Base-by-base conservation (phyloP, 805 yeast species). In the Spathaspora gorwiae region DNA sequence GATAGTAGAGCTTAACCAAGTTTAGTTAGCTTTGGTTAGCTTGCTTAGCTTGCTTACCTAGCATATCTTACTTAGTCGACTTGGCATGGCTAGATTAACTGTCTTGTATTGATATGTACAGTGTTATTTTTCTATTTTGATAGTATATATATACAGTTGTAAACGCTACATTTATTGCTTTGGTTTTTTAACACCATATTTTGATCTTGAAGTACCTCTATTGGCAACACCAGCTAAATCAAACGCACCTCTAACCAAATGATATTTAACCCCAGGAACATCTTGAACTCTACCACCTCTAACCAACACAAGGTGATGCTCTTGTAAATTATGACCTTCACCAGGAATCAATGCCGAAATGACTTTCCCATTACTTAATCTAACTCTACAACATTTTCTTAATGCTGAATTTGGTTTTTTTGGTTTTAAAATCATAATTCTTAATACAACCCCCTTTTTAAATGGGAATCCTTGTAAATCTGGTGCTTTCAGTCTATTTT, bases 251-350 rank as follows among this genome's bases (percentile, higher is more conserved):
- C 99, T 81, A 15, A 94, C 86, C 54, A 89, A 75, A 68, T 87
- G 94, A 66, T 94, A 94, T 64, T 89, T 90, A 40, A 94, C 97
- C 78, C 99, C 99, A 26, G 99, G 99, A 57, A 92, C 74, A 81
- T 94, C 99, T 62, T 90, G 97, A 43, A 88, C 88, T 76, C 97
- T 83, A 12, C 99, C 99, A n/a, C 99, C 99, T 68, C 99, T 81
- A 3, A 94, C 96, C 43, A 82, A 79, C 1, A 94, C 98, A 42
- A 94, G 95, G 59, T 95, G 87, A 70, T 94, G 99, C 65, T 94
- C 99, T 72, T 94, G 98, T 19, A 95, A 84, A 61, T 94, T 94
- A 67, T 94, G 99, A 15, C 99, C 99, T 62, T 94, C 97, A 45
- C 99, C 99, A 12, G 97, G 97, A 47, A 94, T 94, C 64, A 90